Base-by-base conservation (phyloP, 176 grass and related monocot species). In the Thinopyrum elongatum region DNA sequence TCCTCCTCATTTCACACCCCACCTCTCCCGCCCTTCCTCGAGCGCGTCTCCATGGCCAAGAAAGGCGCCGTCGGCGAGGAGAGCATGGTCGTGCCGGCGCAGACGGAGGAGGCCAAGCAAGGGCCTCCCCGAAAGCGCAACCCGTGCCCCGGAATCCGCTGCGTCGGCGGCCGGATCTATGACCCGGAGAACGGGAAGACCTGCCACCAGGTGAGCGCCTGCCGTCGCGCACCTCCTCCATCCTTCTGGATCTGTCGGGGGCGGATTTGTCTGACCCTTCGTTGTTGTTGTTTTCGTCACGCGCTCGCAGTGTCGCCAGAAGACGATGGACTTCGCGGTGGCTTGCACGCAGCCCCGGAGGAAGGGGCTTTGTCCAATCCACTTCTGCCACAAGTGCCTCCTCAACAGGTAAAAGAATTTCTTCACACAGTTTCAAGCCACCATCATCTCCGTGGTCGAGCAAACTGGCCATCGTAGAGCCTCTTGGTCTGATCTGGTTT, bases 381-480 rank as follows among this genome's bases (percentile, higher is more conserved):
- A 90, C 26, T 98, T 84, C 79, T 98, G 96, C 86, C 80, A 82
- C 79, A 98, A 91, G 61, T 98, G 96, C 78, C 92, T 98, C 12
- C 65, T 87, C 6, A 98, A 98, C 74, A 92, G 96, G 96, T 98
- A 39, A 65, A 65, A 12, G 14, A 9, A 25, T 62, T 64, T 61
- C 15, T 41, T 35, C 78, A n/a, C 55, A 31, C 11, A 42, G 62
- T 19, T 58, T 79, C 26, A 77, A 58, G 58, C 11, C 33, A 25
- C 25, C 31, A 9, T 78, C 31, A 16, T 61, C 31, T 61, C 55
- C 16, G 2, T 29, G 13, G 70, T 76, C 21, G 21, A 68, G 70
- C 14, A 59, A 80, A 62, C 23, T 77, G 47, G 55, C 67, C 39
- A 8, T 67, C 29, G 12, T 28, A 9, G 41, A 29, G 14, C 7